phyloP scores from a whole-genome alignment of 352 stramenopile genomes.

The Pythium plurisporium region DNA sequence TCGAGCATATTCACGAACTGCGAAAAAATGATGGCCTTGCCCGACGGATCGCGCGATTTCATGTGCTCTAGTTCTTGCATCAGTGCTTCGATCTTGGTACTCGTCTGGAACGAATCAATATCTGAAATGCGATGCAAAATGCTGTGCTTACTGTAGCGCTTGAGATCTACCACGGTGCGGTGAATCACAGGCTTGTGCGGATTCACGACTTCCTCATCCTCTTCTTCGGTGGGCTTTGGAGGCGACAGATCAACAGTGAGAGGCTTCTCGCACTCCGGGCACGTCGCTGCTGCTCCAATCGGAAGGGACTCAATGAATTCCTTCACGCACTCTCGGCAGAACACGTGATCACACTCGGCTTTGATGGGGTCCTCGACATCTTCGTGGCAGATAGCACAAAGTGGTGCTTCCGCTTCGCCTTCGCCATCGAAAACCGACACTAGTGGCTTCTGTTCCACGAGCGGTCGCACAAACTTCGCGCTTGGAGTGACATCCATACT shows the following conservation, averaged over 20 bases:
- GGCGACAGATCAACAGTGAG: conserved; percentile 81
- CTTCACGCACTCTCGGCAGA: conserved; percentile 88
- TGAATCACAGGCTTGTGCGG: conserved; percentile 24
- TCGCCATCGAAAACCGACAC: conserved; percentile 24
- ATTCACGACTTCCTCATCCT: conserved; percentile 11
- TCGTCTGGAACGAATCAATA: conserved; percentile 77
- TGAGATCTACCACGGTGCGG: conserved; percentile 36
- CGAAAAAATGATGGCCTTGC: conserved; percentile 99
- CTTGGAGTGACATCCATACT: conserved; percentile 5
- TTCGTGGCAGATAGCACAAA: conserved; percentile 93
- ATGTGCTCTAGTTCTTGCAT: conserved; percentile 96
- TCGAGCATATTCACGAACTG: conserved; percentile 99
- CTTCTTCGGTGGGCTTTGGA: conserved; percentile 20
- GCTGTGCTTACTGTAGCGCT: conserved; percentile 66
- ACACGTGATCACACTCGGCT: conserved; percentile 88
- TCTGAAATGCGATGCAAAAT: conserved; percentile 64
- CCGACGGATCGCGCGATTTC: conserved; percentile 88
- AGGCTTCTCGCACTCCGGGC: conserved; percentile 74
- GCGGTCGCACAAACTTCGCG: conserved; percentile 21
- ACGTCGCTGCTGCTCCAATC: conserved; percentile 49
- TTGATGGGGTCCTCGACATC: conserved; percentile 85
- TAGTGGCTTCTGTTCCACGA: conserved; percentile 71
- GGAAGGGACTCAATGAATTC: conserved; percentile 78
- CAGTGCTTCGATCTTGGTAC: conserved; percentile 98
- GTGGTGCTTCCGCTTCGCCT: not conserved